phyloP scores from a whole-genome alignment of 1,139 yeast genomes.

The Geotrichum reessii region DNA sequence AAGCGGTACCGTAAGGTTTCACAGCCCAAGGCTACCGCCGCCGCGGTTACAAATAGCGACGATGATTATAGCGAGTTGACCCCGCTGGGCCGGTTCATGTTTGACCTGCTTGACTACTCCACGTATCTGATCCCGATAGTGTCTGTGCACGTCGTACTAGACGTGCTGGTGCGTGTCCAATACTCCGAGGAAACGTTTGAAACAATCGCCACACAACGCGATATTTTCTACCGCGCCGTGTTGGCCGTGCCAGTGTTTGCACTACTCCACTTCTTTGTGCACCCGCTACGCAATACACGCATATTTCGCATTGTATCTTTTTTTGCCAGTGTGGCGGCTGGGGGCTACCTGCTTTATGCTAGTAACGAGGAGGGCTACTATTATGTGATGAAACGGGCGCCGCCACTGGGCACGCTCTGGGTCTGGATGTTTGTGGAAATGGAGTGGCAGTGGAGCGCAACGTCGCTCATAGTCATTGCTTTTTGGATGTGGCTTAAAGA shows the following conservation, averaged over 20 bases:
- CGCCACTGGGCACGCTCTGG: constrained; percentile 41
- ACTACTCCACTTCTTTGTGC: constrained; percentile 28
- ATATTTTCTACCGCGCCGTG: constrained; percentile 19
- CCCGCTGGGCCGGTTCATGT: constrained; percentile 27
- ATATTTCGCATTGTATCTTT: constrained; percentile 26
- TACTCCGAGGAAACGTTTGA: constrained; percentile 24
- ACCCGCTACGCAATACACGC: constrained; percentile 23
- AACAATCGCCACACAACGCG: constrained; percentile 21
- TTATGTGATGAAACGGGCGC: constrained; percentile 39
- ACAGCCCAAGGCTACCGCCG: background rate
- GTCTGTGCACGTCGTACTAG: constrained; percentile 33
- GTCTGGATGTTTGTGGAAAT: constrained; percentile 40
- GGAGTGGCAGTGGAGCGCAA: constrained; percentile 37
- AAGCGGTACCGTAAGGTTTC: constrained; percentile 14
- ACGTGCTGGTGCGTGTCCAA: constrained; percentile 34
- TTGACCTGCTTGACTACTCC: constrained; percentile 31
- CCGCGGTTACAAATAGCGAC: background rate
- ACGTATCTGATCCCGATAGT: constrained; percentile 33
- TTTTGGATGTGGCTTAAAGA: constrained; percentile 32
- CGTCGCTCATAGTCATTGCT: constrained; percentile 31
- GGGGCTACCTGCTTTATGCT: constrained; percentile 35
- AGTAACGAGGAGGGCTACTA: constrained; percentile 38
- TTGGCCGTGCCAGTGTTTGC: constrained; percentile 31
- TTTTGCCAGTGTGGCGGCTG: constrained; percentile 29
- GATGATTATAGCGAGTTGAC: constrained; percentile 27